Evolutionary conservation across 2,329 filamentous ascomycete genomes (phyloP), one percentile per base, ranked within the genome.

Genomic region (Chaetomium sp.): DNA sequence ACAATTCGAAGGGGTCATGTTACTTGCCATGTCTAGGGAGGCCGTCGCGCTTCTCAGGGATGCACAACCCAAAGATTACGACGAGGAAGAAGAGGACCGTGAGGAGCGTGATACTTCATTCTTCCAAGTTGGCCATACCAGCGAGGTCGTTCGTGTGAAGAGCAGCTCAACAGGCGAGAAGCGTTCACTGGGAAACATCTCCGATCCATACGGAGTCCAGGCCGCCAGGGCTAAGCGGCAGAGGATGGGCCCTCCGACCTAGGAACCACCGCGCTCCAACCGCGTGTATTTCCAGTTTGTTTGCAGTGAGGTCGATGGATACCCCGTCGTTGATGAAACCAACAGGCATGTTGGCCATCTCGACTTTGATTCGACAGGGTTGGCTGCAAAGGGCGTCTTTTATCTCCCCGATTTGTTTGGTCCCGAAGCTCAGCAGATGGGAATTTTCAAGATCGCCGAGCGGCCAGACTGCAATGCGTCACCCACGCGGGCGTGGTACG

Each of bases 211-310:
- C 16, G 38, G 16, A 19, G 16, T 42, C 6, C 38, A 42, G 38
- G 38, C 38, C 7, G 38, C 38, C 16, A 42, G 38, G 16, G 38
- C 38, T 16, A 42, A 42, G 38, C 38, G 38, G 16, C 38, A 42
- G 38, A 42, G 16, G 38, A 16, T 7, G 5, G 16, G n/a, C 19
- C 13, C 16, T 19, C 5, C 38, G 16, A 42, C 7, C 16, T 16
- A 42, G 38, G 66, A 5, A 59, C 13, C 2, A 67, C 61, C 54
- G n/a, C 45, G 12, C 45, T 8, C 45, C 7, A 47, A 23, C 23
- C 45, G n/a, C n/a, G 45, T 47, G 4, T 60, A 63, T 31, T 60
- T 65, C n/a, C 65, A 67, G 56, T 63, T 60, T 49, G 56, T 6
- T 3, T 63, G 47, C 62, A 57, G 13, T 8, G 19, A 45, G 2